Base-by-base conservation (phyloP, 1,139 yeast species). In the Saccharomyces hybrid region DNA sequence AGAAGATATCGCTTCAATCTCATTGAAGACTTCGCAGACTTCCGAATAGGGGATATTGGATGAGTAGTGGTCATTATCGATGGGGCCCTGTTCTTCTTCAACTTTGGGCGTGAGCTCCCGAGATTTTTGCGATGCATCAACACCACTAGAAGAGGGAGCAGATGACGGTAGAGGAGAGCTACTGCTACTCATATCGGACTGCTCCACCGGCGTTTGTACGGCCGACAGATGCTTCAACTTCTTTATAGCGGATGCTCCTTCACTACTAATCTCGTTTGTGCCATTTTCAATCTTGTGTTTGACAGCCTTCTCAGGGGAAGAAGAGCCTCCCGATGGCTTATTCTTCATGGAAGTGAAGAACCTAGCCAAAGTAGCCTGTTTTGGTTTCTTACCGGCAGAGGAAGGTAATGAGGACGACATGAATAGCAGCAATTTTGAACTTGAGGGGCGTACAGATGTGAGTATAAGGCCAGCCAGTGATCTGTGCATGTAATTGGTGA, bases 1-100 rank as follows among this genome's bases (percentile, higher is more conserved):
- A 20, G 90, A 87, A 1, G 96, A 77, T 44, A 90, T 95, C 1
- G 76, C 70, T 64, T 90, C 98, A 52, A 93, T 78, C 54, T 78
- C 75, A 56, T 87, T 90, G 71, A 91, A 90, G 2, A 87, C 79
- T 2, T 79, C 78, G 28, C 88, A 80, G 46, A 93, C 71, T 20
- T 79, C 79, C 1, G 84, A 73, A 66, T 89, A 91, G 5, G 84
- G 81, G 4, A 67, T 59, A 0, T 47, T 52, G 2, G 63, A 63
- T 14, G 44, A 38, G 11, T 38, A 38, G 13, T 38, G 44, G 11
- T 38, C 44, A 38, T 20, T 38, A 11, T 38, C 7, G 4, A 9
- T 20, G 0, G 44, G 11, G 26, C n/a, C 6, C 44, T 2, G 6
- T 9, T 5, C 11, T 3, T 38, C 25, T 20, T 38, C 44, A 5